Base-by-base conservation (phyloP, 768 basidiomycete species). In the Tubosaeta brunneosetosa region DNA sequence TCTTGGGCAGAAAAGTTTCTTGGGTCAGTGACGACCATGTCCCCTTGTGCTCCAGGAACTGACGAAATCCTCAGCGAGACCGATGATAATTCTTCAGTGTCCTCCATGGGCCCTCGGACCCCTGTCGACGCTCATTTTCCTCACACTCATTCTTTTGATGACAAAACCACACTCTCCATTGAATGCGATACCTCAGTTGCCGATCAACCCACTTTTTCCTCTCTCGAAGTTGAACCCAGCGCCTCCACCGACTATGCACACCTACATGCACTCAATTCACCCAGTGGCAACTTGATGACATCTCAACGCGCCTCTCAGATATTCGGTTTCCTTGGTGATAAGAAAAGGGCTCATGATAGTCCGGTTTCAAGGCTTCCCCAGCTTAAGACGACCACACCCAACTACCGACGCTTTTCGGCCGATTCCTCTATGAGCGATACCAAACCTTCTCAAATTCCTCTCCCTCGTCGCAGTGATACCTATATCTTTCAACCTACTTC, bases 1-100 rank as follows among this genome's bases (percentile, higher is more conserved):
- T 90, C 88, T 2, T 91, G 88, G 88, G 88, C 88, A 12, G 88
- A 91, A 70, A 77, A 79, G 40, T 84, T 80, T 66, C 73, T 90
- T 49, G 79, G 76, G 88, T 89, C 58, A 52, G 82, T 61, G 0
- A 6, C 13, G 26, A 27, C 33, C 37, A 12, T 7, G 13, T 42
- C 34, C 14, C 38, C 34, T 36, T 31, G 9, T 25, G n/a, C 41
- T n/a, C 25, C 32, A 44, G 19, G 40, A 32, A 17, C 56, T 66
- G 32, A 68, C 34, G 10, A 37, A 29, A 16, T 19, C 43, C 42
- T 37, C 53, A 82, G 80, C 11, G 80, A 80, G 64, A 74, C 72
- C 19, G 76, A 77, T 40, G 67, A 63, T 36, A 65, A 65, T 34
- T 69, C 69, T 19, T 77, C 77, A 1, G 70, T 76, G 4, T 69